Percentiles rank a stretch among this genome's conserved stretches.
These are phyloP conservation scores for Mortierella sp. DNA, from an alignment of 371 early-diverging fungal genomes.

Conservation along the genomic window DNA sequence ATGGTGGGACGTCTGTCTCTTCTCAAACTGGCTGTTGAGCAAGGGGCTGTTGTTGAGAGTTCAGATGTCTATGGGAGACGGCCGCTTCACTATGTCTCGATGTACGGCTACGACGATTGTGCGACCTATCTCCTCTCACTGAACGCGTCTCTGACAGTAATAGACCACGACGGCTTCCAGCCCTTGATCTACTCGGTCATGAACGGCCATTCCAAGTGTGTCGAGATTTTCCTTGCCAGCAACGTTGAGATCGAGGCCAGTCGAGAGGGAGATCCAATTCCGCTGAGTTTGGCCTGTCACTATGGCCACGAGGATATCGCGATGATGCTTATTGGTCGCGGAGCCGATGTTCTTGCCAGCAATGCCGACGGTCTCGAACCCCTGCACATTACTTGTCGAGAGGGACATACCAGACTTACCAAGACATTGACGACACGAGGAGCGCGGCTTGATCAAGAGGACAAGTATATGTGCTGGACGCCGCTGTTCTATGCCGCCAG, in stretches of 20 bases:
- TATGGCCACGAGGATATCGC: slow-evolving; percentile 92
- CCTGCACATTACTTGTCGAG: slow-evolving; percentile 89
- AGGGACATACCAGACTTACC: slow-evolving; percentile 85
- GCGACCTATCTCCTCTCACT: slow-evolving; percentile 74
- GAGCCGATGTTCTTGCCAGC: slow-evolving; percentile 71
- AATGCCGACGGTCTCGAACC: slow-evolving; percentile 87
- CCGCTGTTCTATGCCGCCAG: slow-evolving; percentile 95
- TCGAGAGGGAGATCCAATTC: slow-evolving; percentile 71
- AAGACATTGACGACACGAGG: slow-evolving; percentile 81
- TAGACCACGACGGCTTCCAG: slow-evolving; percentile 92
- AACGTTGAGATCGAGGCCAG: slow-evolving; percentile 78
- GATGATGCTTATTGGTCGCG: slow-evolving; percentile 78
- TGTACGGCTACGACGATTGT: slow-evolving; percentile 87
- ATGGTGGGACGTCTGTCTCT: slow-evolving; percentile 80
- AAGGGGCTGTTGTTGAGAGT: slow-evolving; percentile 73
- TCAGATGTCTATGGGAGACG: slow-evolving; percentile 91
- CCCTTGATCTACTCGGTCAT: slow-evolving; percentile 90
- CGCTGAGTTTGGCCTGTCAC: slow-evolving; percentile 89
- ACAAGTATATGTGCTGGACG: slow-evolving; percentile 95
- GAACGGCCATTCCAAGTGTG: slow-evolving; percentile 83
- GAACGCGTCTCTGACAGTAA: slow-evolving; percentile 70
- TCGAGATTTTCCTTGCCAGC: slow-evolving; percentile 76
- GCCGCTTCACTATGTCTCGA: slow-evolving; percentile 93
- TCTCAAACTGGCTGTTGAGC: slow-evolving; percentile 68
- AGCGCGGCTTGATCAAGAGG: slow-evolving; percentile 82